phyloP scores from a whole-genome alignment of 345 rosid genomes.

The Gossypium raimondii region DNA sequence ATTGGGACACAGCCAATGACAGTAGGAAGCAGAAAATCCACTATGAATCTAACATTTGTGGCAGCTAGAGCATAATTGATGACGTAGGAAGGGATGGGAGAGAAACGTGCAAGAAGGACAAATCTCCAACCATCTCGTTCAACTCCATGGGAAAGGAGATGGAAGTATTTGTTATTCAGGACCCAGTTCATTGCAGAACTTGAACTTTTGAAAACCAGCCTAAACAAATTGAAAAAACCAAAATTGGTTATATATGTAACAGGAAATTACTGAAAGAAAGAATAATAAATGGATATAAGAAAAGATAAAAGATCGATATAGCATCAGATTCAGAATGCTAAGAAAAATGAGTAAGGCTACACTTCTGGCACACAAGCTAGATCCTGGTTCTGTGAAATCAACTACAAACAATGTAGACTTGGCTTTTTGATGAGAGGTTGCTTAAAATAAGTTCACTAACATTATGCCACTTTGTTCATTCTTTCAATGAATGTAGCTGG shows the following conservation, averaged over 20 bases:
- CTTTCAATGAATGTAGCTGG: background rate
- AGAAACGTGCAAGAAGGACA: conserved; percentile 92
- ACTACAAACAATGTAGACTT: background rate
- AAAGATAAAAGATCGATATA: background rate
- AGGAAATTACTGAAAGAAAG: background rate
- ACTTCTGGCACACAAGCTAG: background rate
- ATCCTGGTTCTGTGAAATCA: background rate
- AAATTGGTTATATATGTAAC: conserved; percentile 1
- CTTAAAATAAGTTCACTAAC: background rate
- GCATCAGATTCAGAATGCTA: background rate
- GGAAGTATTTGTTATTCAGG: conserved; percentile 64
- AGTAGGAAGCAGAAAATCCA: conserved; percentile 84
- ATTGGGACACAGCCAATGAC: conserved; percentile 79
- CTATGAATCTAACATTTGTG: conserved; percentile 65
- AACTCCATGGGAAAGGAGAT: conserved; percentile 69
- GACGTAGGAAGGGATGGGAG: conserved; percentile 84
- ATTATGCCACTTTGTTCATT: background rate
- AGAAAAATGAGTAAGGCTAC: background rate
- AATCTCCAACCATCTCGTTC: conserved; percentile 93
- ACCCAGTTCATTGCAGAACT: conserved; percentile 66
- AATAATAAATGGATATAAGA: background rate
- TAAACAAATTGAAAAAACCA: conserved; percentile 27
- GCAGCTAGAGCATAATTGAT: conserved; percentile 92
- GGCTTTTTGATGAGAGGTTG: background rate
- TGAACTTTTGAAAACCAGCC: conserved; percentile 72